phyloP scores from a whole-genome alignment of 208 protist genomes.

The Herpetomonas muscarum region DNA sequence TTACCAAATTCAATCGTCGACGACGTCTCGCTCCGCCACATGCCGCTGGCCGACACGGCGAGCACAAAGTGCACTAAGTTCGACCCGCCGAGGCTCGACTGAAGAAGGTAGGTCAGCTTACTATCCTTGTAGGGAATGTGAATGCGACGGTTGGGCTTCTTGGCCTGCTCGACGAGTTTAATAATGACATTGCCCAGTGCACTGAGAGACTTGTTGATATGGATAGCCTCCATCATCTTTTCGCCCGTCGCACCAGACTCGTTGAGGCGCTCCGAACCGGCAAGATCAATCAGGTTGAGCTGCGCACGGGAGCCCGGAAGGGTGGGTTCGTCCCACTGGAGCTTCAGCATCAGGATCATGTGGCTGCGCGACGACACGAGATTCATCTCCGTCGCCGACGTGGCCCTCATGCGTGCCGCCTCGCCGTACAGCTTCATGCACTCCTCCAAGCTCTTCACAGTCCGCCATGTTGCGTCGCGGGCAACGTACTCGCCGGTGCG shows the following conservation, averaged over 20 bases:
- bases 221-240: slow-evolving; percentile 86
- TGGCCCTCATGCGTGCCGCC: slow-evolving; percentile 63
- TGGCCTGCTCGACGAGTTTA: slow-evolving; percentile 86
- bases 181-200: slow-evolving; percentile 92
- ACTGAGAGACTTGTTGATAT: slow-evolving; percentile 94
- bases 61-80: slow-evolving; percentile 90
- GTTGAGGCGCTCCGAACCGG: slow-evolving; percentile 85
- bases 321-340: slow-evolving; percentile 89
- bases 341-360: slow-evolving; percentile 86
- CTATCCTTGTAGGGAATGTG: slow-evolving; percentile 93
- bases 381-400: slow-evolving; percentile 89
- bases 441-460: slow-evolving; percentile 51
- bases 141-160: slow-evolving; percentile 63
- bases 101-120: slow-evolving; percentile 92
- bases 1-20: slow-evolving; percentile 92
- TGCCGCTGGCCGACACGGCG: slow-evolving; percentile 63
- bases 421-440: slow-evolving; percentile 83
- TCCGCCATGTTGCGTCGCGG: slow-evolving; percentile 73
- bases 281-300: slow-evolving; percentile 93
- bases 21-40: slow-evolving; percentile 81
- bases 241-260: slow-evolving; percentile 87
- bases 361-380: slow-evolving; percentile 86
- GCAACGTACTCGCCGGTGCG: slow-evolving; percentile 83
- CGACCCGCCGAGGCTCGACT: slow-evolving; percentile 84
- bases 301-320: slow-evolving; percentile 79